Evolutionary conservation across 148 eudicot genomes (phyloP).

Genomic region (Gaultheria prostrata): DNA sequence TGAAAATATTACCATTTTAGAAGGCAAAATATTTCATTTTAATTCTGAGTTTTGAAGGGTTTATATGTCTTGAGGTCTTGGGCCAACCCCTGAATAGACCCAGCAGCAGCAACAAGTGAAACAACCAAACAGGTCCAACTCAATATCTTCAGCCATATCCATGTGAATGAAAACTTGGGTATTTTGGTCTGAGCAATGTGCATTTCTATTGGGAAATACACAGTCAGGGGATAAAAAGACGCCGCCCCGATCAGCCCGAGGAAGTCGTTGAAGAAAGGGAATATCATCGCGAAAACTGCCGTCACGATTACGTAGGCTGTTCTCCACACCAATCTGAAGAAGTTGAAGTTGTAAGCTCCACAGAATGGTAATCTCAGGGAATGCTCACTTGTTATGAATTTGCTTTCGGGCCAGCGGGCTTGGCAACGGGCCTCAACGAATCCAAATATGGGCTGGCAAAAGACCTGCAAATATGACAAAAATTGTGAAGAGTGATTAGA

Average conservation of each 20-base stretch:
- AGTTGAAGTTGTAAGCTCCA: conserved; percentile 53
- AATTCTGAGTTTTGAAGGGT: conserved; percentile 13
- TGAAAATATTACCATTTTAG: background rate
- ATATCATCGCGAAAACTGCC: conserved; percentile 64
- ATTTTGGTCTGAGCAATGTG: conserved; percentile 21
- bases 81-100: conserved; percentile 12
- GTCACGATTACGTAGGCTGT: conserved; percentile 64
- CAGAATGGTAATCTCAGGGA: conserved; percentile 37
- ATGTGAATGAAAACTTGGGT: conserved; percentile 15
- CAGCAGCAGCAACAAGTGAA: conserved; percentile 34
- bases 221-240: conserved; percentile 34
- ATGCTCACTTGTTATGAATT: conserved; percentile 58
- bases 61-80: conserved; percentile 8
- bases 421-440: conserved; percentile 50
- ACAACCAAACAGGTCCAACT: conserved; percentile 13
- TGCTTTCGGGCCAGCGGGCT: conserved; percentile 55
- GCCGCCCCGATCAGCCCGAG: conserved; percentile 74
- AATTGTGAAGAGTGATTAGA: background rate
- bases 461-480: conserved; percentile 37
- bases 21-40: background rate
- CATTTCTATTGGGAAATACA: conserved; percentile 19
- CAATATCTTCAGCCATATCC: conserved; percentile 16
- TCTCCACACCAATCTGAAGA: conserved; percentile 81
- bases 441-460: conserved; percentile 68
- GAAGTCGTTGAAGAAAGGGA: conserved; percentile 92